Conservation (phyloP, 177 flowering plant species). For the Vitis hybrid region DNA sequence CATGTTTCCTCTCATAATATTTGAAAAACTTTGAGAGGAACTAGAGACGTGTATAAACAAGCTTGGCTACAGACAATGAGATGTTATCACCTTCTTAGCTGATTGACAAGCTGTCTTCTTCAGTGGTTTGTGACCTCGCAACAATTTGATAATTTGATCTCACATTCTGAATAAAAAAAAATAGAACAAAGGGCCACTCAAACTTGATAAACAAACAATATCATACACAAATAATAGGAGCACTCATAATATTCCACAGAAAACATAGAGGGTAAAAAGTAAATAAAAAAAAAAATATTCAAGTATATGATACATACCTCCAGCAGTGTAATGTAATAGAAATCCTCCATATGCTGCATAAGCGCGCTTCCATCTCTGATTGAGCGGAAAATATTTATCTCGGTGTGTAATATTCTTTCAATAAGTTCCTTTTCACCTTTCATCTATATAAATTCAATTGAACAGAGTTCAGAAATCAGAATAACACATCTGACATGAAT, state of each 20-base stretch:
- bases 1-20: too few species aligned
- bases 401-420: conserved; percentile 81
- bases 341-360: conserved; percentile 99
- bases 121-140: conserved; percentile 17
- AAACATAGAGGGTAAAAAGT: not conserved
- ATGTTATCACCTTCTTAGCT: conserved; percentile 1
- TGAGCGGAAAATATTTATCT: conserved; percentile 80
- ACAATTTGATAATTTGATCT: conserved; percentile 50
- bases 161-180: conserved; percentile 48
- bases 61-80: too few species aligned
- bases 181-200: conserved; percentile 2
- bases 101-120: conserved; percentile 16
- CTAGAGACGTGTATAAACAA: too few species aligned
- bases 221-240: not conserved
- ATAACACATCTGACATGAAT: not conserved
- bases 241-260: not conserved
- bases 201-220: not conserved
- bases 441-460: conserved; percentile 50
- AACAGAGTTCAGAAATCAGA: conserved; percentile 2
- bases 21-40: too few species aligned
- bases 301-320: conserved; percentile 51
- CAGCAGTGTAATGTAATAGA: conserved; percentile 81
- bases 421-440: conserved; percentile 92
- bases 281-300: too few species aligned
- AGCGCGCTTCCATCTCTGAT: conserved; percentile 96